phyloP scores from a whole-genome alignment of 1,284 basidiomycete genomes.

The Trichosporon sp. region DNA sequence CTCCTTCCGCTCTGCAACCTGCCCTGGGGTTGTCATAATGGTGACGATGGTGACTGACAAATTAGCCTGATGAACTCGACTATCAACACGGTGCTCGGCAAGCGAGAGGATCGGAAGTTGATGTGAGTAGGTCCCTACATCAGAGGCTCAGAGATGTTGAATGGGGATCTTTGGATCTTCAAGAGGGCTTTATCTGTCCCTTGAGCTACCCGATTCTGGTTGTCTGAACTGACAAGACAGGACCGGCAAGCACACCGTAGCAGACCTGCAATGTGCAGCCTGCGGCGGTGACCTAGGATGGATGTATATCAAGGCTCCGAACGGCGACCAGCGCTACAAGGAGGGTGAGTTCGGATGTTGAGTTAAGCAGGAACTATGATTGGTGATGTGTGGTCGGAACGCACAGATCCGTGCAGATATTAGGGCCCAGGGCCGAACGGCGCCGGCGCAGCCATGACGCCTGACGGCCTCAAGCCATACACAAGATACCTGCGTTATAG shows the following conservation, averaged over 20 bases:
- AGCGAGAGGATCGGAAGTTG: slow-evolving; percentile 42
- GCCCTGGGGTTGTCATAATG: not conserved
- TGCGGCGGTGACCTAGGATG: slow-evolving; percentile 44
- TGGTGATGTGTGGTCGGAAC: not conserved
- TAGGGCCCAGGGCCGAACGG: not conserved
- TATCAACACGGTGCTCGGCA: slow-evolving; percentile 46
- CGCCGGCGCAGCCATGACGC: not conserved
- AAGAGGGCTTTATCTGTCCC: no score
- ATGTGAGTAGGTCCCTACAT: slow-evolving; percentile 32
- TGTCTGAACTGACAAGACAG: slow-evolving; percentile 19
- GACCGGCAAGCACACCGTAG: slow-evolving; percentile 48
- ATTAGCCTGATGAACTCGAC: slow-evolving; percentile 48
- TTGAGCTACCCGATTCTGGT: not conserved
- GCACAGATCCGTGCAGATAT: not conserved
- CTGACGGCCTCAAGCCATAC: not conserved
- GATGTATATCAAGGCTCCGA: slow-evolving; percentile 48
- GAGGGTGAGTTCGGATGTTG: slow-evolving; percentile 33
- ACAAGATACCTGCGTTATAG: not conserved
- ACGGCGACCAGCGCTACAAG: slow-evolving; percentile 48
- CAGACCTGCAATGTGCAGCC: slow-evolving; percentile 42
- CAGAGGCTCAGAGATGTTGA: not conserved
- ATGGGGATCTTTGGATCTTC: no score
- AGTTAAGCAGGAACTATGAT: not conserved
- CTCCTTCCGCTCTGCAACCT: no score
- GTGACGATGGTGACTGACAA: not conserved